Conservation (phyloP, 768 basidiomycete species). For the Rhizopogon salebrosus region DNA sequence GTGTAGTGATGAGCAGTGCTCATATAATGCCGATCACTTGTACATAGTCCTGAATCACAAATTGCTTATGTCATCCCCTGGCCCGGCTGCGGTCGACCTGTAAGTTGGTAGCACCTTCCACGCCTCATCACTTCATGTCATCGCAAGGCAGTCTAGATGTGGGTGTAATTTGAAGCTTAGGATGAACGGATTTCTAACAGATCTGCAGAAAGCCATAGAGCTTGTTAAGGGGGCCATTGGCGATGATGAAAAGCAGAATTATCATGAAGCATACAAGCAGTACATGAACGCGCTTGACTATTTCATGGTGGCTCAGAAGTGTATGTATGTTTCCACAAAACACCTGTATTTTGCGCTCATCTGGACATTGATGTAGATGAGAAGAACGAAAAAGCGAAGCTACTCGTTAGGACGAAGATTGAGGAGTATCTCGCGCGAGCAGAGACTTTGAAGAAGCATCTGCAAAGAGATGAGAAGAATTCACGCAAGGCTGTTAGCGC, state of each 20-base stretch:
- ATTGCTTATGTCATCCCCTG: slow-evolving; percentile 4
- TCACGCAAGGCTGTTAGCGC: slow-evolving; percentile 45
- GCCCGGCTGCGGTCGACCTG: neutral
- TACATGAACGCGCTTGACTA: slow-evolving; percentile 96
- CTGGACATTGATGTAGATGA: slow-evolving; percentile 39
- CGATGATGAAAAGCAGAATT: slow-evolving; percentile 89
- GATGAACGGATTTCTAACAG: slow-evolving; percentile 10
- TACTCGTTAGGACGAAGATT: slow-evolving; percentile 82
- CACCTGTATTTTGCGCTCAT: slow-evolving; percentile 20
- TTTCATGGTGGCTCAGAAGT: slow-evolving; percentile 96
- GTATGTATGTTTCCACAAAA: slow-evolving; percentile 33
- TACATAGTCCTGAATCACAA: too few species aligned
- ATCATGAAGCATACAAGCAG: slow-evolving; percentile 88
- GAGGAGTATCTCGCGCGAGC: slow-evolving; percentile 89
- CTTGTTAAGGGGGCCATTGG: slow-evolving; percentile 92
- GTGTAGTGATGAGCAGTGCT: too few species aligned
- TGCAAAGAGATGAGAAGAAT: slow-evolving; percentile 56
- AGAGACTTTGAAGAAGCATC: slow-evolving; percentile 85
- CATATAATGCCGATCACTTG: too few species aligned
- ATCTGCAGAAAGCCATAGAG: slow-evolving; percentile 70
- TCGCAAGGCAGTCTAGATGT: slow-evolving; percentile 45
- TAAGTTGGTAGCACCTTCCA: neutral
- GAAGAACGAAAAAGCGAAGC: slow-evolving; percentile 91
- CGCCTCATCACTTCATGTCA: slow-evolving; percentile 29
- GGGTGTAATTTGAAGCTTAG: slow-evolving; percentile 10